Evolutionary conservation across 2,329 filamentous ascomycete species (phyloP), one percentile per base, ranked within the genome.

Genomic region (Penicillium sp.): DNA sequence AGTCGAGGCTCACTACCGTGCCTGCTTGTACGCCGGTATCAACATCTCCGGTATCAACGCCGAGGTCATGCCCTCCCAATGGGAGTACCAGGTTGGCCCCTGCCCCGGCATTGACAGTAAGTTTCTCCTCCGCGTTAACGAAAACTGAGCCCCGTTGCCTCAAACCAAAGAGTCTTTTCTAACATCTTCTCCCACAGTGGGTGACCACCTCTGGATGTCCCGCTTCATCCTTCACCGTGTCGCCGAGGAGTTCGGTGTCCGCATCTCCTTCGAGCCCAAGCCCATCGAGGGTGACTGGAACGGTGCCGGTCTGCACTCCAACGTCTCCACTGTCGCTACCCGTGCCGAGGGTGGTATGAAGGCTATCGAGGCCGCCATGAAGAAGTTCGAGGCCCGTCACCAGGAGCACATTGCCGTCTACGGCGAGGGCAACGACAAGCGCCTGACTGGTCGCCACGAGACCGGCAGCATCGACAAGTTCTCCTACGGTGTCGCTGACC

Each of bases 21-120:
- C 89, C 67, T 96, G 87, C 84, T 77, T 98, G 79, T 96, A 92
- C 78, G 87, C 94, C 62, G 89, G 90, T 61, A 85, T 99, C 81
- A 88, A 93, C 78, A 98, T 99, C 80, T 96, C 93, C 28, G 95
- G 95, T 74, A 98, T 95, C 83, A 99, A 99, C 80, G 95, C 95
- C 67, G 95, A 99, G 86, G 95, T 99, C 74, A 96, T 97, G 91
- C 90, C 92, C 65, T 92, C 90, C 62, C 94, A 97, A 81, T 98
- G 94, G 94, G 94, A 98, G 79, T 97, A 91, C 88, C 94, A 97
- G 78, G 91, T 97, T 72, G 94, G 94, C 59, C 94, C 94, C 65
- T 96, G 91, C 81, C 79, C 83, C 56, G 94, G 92, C 65, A 97
- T 97, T 71, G 83, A 88, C 76, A 90, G 89, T 91, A 79, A 81